Base-by-base conservation (phyloP, 2,329 filamentous ascomycete genomes). In the Scorias spongiosa region DNA sequence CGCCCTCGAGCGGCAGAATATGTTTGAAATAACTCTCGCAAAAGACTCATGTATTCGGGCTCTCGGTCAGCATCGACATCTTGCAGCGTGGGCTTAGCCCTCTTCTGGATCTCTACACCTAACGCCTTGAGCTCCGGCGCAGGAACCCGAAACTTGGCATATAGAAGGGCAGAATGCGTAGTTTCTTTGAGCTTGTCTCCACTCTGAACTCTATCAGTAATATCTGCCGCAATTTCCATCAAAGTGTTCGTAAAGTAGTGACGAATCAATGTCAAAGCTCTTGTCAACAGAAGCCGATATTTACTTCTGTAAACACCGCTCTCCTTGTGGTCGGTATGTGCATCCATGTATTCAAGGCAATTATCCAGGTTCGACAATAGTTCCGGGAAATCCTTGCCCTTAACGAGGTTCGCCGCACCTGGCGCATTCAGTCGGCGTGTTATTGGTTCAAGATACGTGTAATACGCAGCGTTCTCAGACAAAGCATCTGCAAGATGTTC, bases 381-480 rank as follows among this genome's bases (percentile, higher is more conserved):
- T 43, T 94, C 84, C 2, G 82, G 79, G 57, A 96, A 95, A 39
- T 84, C 82, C 42, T 81, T 79, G 45, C 81, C 81, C 39, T 88
- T 82, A 12, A 95, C 88, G 44, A 94, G 71, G 45, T 81, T 86
- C 41, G 84, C 80, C 15, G 89, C 88, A 1, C 88, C 87, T 0
- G 91, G 88, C 0, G 88, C 88, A 67, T 96, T 96, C 46, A 98
- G 75, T 11, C 87, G 76, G 44, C 88, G 76, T 0, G 87, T 94
- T 47, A 89, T 87, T 40, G 81, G 87, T 50, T 98, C 91, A 5
- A 98, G 73, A 58, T 94, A 95, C 15, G 83, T 78, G 62, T 98
- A 98, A 63, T 93, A 95, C 57, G 88, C 80, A n/a, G 95, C 69
- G 54, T 95, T 93, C 18, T 84, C 83, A 20, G 84, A 81, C 45